phyloP scores from a whole-genome alignment of 345 rosid species.

The Eucalyptus lansdowneana region DNA sequence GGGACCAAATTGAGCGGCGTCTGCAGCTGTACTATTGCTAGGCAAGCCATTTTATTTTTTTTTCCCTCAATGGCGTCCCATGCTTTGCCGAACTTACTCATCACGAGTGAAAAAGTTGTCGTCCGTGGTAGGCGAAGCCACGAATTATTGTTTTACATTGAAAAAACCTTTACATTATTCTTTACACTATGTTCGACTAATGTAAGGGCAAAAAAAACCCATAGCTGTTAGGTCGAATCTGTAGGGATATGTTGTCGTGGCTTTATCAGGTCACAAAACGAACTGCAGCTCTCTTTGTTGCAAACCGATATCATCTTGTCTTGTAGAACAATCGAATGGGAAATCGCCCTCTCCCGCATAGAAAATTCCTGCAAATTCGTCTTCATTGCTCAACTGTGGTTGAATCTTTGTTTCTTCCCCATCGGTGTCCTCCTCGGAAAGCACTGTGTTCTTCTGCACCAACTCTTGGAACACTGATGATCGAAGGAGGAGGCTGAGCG shows the following conservation, averaged over 20 bases:
- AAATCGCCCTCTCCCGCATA: slow-evolving; percentile 19
- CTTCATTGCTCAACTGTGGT: slow-evolving; percentile 3
- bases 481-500: slow-evolving; percentile 37
- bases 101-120: background rate
- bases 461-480: slow-evolving; percentile 40
- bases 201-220: background rate
- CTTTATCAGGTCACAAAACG: slow-evolving; percentile 1
- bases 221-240: background rate
- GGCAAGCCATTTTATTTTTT: background rate
- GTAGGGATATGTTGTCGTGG: background rate
- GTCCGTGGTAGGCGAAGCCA: background rate
- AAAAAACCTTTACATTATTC: background rate
- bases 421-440: slow-evolving; percentile 13
- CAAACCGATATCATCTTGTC: slow-evolving; percentile 3
- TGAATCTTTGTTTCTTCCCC: slow-evolving; percentile 19
- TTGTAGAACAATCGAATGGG: slow-evolving; percentile 15
- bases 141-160: background rate
- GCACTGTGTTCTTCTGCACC: slow-evolving; percentile 30
- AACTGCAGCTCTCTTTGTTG: slow-evolving; percentile 11
- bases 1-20: background rate
- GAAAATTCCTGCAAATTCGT: slow-evolving; percentile 19
- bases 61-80: background rate
- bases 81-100: background rate
- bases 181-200: background rate
- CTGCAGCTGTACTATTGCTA: background rate